Conservation (phyloP, 2,329 filamentous ascomycete genomes). For the Aspergillus sp. region DNA sequence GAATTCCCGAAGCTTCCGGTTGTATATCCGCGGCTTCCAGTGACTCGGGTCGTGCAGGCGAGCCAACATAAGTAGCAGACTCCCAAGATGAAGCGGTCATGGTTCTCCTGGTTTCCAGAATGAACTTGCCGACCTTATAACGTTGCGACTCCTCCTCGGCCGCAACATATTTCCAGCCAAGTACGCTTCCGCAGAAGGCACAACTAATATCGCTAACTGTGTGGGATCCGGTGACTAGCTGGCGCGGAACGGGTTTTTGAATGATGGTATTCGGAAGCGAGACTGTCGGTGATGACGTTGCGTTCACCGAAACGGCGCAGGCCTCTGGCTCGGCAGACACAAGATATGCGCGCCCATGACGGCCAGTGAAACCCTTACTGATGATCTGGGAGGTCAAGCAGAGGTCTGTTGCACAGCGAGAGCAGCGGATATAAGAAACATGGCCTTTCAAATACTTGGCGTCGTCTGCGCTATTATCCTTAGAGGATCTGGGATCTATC, state of each 20-base stretch:
- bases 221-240: constrained; percentile 63
- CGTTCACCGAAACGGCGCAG: constrained; percentile 28
- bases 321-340: constrained; percentile 48
- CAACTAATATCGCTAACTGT: constrained; percentile 63
- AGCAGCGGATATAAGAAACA: constrained; percentile 58
- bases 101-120: constrained; percentile 61
- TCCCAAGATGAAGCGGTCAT: constrained; percentile 56
- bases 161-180: constrained; percentile 66
- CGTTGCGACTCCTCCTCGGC: constrained; percentile 61
- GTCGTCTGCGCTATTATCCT: constrained; percentile 6
- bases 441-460: constrained; percentile 46
- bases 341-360: constrained; percentile 64
- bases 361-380: constrained; percentile 64
- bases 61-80: constrained; percentile 19
- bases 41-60: not conserved
- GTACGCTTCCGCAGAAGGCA: constrained; percentile 53
- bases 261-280: constrained; percentile 60
- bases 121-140: constrained; percentile 68
- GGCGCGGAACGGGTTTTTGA: constrained; percentile 56
- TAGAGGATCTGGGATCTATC: not conserved
- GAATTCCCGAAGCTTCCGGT: constrained; percentile 23
- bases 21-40: constrained; percentile 2
- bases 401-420: constrained; percentile 59
- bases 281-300: constrained; percentile 30
- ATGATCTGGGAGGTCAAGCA: constrained; percentile 61